Base-by-base conservation (phyloP, 805 yeast species). In the Ogataea degrootiae region DNA sequence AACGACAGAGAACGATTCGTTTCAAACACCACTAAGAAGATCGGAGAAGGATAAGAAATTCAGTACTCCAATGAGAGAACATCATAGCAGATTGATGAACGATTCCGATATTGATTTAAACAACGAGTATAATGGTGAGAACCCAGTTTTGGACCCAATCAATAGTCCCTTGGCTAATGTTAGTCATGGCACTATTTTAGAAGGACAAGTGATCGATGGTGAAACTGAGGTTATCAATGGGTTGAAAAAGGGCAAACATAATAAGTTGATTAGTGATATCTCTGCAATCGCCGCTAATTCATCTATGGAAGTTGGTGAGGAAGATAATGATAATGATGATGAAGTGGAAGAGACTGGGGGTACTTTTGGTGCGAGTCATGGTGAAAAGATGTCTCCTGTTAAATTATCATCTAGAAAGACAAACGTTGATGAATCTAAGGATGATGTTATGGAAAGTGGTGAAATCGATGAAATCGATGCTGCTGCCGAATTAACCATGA, bases 131-230 rank as follows among this genome's bases (percentile, higher is more conserved):
- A 17, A 43, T 1, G 34, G 46, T 3, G 55, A 48, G 21, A 55
- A 52, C 33, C 51, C 54, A 22, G 57, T 49, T 12, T 34, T 56
- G 23, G 59, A 56, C 23, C 52, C 52, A 6, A 44, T 52, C 38
- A 58, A 62, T 33, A 62, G 67, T 40, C 69, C 69, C 2, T 49
- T 65, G 41, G 68, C 67, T 2, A 61, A 62, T 41, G 60, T 63
- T 19, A 62, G 67, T 44, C 60, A 58, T 21, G 61, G 63, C 6
- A 50, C 50, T 16, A 43, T 58, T n/a, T 17, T 55, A 2, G 62
- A 53, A 36, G 61, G 60, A 37, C 45, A 48, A 29, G 47, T 50
- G 42, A 59, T 55, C 12, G 61, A 57, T 26, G 64, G 59, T 9
- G 63, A 61, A 43, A 56, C 61, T 14, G 65, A 57, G 45, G 58